Base-by-base conservation (phyloP, 441 rosid genomes). In the Codiaeum variegatum region DNA sequence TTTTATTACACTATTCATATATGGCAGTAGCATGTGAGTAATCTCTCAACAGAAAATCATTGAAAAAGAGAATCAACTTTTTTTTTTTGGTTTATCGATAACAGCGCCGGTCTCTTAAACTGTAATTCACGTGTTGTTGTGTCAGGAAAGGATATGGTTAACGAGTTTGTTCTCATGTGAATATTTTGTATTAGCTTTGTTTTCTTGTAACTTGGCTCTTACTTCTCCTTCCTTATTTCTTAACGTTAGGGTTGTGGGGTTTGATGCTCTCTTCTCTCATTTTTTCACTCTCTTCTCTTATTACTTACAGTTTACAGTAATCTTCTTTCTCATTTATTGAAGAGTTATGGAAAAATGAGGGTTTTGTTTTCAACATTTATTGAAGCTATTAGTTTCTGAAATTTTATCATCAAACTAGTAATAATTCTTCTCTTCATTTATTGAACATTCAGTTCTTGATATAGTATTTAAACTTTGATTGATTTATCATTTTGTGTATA, bases 81-180 rank as follows among this genome's bases (percentile, higher is more conserved):
- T 42, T 15, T 42, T 42, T 42, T 5, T 72, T 18, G 58, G 24
- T 26, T 58, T 58, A 32, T 58, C 34, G 62, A 58, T 73, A 73
- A 73, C 49, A 87, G 77, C 91, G 82, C 76, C 90, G 80, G 49
- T 79, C 24, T 65, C 61, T 71, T 60, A 69, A 76, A 73, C 24
- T 28, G 56, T 70, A 40, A 77, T 86, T 89, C 94, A 91, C 97
- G 90, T 86, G 92, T 80, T 81, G 87, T 46, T 59, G 70, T 62
- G 75, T 36, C 70, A 78, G 73, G 56, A 18, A 46, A 54, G 49
- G 77, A 71, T 65, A 71, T 76, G 72, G 73, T 74, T 75, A n/a
- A 56, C 64, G 74, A 36, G 77, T 83, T 87, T 88, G 88, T 81
- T 87, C 84, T 88, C 83, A 80, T 79, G 69, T 83, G 79, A 73